Evolutionary conservation across 2,329 filamentous ascomycete species (phyloP), one percentile per base, ranked within the genome.

Genomic region (Colletotrichum plurivorum): DNA sequence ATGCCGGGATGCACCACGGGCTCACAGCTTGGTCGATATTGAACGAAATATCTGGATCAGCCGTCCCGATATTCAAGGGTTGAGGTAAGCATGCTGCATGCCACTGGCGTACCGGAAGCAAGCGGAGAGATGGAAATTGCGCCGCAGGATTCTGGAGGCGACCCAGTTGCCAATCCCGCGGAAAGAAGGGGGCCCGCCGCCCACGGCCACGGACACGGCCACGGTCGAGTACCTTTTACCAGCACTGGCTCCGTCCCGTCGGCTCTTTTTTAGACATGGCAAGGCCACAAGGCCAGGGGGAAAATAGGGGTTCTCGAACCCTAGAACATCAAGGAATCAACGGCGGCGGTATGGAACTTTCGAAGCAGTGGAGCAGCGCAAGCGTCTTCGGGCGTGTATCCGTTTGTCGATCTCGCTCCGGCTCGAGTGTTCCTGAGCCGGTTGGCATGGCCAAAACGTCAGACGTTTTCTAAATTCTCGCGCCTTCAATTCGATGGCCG

Each of bases 301-400:
- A 36, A 31, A 69, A 69, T 60, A 69, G 66, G 66, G 66, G 55
- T 66, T 66, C 62, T n/a, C 22, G 43, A 61, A 56, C 66, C 62
- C 66, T 51, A 56, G 56, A 51, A 59, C 10, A 51, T 43, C 53
- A 60, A 60, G 51, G 55, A 66, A 60, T 51, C 41, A n/a, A 39
- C 31, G 25, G 45, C 43, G 54, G 36, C 27, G 25, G 55, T 25
- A 69, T 60, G 62, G 66, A 69, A 66, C 62, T 55, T 60, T 69
- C n/a, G 66, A 69, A 69, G 66, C 36, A 66, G 66, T 69, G 66
- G 62, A 69, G 66, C 49, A 59, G 54, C 43, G 54, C 27, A 45
- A 60, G 36, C 55, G 31, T 56, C 43, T 52, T 48, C 62, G 18
- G 66, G 66, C 31, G 31, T 49, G 49, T 45, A 46, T 55, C 43